phyloP scores from a whole-genome alignment of 1,284 basidiomycete species.

The Malassezia cuniculi region DNA sequence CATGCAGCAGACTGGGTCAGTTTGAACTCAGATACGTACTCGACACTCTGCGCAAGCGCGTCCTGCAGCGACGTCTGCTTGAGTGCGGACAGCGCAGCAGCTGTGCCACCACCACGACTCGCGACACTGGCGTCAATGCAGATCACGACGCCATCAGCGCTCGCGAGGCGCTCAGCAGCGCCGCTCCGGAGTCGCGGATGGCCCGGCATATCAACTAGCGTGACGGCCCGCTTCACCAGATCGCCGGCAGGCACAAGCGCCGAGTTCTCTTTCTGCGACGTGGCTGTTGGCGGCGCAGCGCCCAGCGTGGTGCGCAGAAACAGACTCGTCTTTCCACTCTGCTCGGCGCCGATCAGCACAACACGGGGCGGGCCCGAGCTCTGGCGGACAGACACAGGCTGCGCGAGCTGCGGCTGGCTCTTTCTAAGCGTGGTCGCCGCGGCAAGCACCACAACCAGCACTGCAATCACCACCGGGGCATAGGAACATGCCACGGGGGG shows the following conservation, averaged over 20 bases:
- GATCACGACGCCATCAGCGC: conserved; percentile 33
- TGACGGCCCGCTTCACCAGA: conserved; percentile 9
- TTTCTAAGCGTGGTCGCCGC: too few species aligned
- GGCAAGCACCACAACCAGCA: too few species aligned
- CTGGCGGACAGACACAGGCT: too few species aligned
- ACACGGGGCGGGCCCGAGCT: conserved; percentile 15
- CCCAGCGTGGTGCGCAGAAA: conserved; percentile 26
- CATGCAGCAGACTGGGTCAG: too few species aligned
- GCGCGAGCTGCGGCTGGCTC: neutral
- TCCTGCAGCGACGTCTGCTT: conserved; percentile 13
- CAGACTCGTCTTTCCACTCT: conserved; percentile 35
- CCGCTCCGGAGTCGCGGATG: conserved; percentile 29
- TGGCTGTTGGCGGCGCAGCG: conserved; percentile 23
- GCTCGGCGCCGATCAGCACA: conserved; percentile 27
- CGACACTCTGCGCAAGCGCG: conserved; percentile 10
- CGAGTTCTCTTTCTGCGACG: conserved; percentile 23
- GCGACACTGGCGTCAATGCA: conserved; percentile 37
- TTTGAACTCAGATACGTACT: too few species aligned
- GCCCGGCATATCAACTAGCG: conserved; percentile 33
- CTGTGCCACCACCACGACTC: conserved; percentile 17
- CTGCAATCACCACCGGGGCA: neutral
- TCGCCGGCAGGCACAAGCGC: conserved; percentile 10
- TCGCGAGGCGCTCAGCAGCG: conserved; percentile 20
- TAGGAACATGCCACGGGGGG: too few species aligned
- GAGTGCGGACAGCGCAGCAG: conserved; percentile 8